Evolutionary conservation across 2,329 filamentous ascomycete species (phyloP), one percentile per base, ranked within the genome.

Genomic region (Emmonsiellopsis sp.): DNA sequence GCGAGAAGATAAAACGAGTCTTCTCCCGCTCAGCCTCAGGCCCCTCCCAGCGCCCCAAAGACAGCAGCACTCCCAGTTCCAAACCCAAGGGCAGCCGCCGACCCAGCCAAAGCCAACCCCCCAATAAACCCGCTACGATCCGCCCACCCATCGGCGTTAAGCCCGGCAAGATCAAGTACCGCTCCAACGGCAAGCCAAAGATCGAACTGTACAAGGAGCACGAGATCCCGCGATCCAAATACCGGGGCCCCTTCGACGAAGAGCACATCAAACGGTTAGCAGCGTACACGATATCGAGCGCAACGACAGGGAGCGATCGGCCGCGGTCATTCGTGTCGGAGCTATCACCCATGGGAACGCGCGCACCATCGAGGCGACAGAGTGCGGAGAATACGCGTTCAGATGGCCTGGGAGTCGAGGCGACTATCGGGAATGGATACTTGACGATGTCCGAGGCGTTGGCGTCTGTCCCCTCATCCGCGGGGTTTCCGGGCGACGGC

Each of bases 171-270:
- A 31, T 27, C 17, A 50, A 54, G 43, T 49, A 53, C 36, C 40
- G 47, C 14, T 21, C 42, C 3, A 55, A 47, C 36, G 64, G 67
- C 37, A 71, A 65, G 51, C 63, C 71, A 45, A 72, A 74, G 55
- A 67, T 76, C 54, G 69, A 75, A 65, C 72, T 77, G 57, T 77
- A 76, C 62, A 71, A 71, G 53, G 71, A 72, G 17, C 61, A 70
- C 59, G 74, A 77, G 59, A 66, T 75, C 14, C 74, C 74, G 1
- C 69, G 65, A 13, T 75, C 74, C 34, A 77, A 77, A 54, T 77
- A 77, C 57, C 67, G 67, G 11, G 74, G 74, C 8, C 74, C 73
- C 0, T 72, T 74, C 56, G 73, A 77, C 56, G 68, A 68, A 50
- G 68, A 68, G 56, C 74, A 76, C 56, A 67, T 73, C 57, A 68